Evolutionary conservation across 2,329 filamentous ascomycete genomes (phyloP).

Genomic region (Monosporascus sp.): DNA sequence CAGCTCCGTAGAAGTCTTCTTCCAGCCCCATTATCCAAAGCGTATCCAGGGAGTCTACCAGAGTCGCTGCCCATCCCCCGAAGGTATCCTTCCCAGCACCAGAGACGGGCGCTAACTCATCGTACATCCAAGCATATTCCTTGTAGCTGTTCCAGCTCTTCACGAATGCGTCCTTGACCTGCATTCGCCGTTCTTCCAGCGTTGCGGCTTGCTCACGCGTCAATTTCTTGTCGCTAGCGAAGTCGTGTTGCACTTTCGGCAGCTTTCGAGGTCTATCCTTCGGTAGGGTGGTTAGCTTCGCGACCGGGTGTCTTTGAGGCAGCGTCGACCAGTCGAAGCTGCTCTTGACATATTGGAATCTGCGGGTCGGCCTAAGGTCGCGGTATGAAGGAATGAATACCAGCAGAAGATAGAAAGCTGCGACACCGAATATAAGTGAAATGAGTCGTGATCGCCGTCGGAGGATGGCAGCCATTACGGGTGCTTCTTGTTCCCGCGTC

Average conservation of each 20-base stretch:
- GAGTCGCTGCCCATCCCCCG: conserved; percentile 45
- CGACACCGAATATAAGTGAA: conserved; percentile 11
- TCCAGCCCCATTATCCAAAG: conserved; percentile 58
- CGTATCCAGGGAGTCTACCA: conserved; percentile 57
- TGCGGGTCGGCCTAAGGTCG: conserved; percentile 14
- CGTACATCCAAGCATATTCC: conserved; percentile 45
- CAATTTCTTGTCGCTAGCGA: conserved; percentile 20
- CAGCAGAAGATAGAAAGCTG: conserved; percentile 21
- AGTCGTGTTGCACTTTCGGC: conserved; percentile 23
- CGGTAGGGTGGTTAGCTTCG: conserved; percentile 20
- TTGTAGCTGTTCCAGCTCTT: conserved; percentile 48
- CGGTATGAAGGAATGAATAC: conserved; percentile 18
- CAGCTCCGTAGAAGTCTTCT: conserved; percentile 51
- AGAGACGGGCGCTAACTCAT: conserved; percentile 48
- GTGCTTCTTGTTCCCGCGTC: too few relatives aligned
- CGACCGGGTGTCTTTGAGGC: conserved; percentile 18
- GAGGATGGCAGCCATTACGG: conserved; percentile 18
- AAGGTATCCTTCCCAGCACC: conserved; percentile 42
- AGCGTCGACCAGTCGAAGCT: conserved; percentile 27
- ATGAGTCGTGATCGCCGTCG: conserved; percentile 20
- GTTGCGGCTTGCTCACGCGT: background rate
- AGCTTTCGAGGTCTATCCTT: conserved; percentile 19
- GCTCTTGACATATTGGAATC: conserved; percentile 21
- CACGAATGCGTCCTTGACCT: conserved; percentile 5
- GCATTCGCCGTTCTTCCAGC: background rate